These are phyloP conservation scores for Trichoderma breve DNA, from an alignment of 2,329 filamentous ascomycete genomes.

Conservation along the genomic window DNA sequence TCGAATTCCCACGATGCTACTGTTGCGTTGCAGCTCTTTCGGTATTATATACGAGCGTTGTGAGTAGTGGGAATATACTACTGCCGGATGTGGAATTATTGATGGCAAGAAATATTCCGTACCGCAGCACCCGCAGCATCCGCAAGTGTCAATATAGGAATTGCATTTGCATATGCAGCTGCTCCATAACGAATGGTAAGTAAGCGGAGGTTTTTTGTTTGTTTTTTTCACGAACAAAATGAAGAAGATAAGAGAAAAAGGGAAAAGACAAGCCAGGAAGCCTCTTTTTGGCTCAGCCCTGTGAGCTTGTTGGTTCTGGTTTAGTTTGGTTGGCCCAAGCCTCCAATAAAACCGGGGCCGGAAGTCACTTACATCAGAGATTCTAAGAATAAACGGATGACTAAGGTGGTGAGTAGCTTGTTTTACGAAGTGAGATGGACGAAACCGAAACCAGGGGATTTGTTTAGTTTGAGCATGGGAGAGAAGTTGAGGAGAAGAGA, in stretches of 20 bases:
- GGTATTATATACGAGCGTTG: neutral
- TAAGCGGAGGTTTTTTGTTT: neutral
- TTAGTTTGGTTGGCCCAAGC: neutral
- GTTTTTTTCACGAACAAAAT: neutral
- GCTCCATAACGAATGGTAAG: neutral
- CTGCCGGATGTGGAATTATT: neutral
- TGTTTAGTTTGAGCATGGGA: neutral
- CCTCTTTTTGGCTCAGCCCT: neutral
- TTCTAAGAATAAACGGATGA: conserved; percentile 16
- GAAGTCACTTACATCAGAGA: neutral
- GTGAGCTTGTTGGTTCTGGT: neutral
- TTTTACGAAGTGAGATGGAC: neutral
- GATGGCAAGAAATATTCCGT: neutral
- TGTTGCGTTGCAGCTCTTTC: neutral
- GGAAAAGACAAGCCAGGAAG: neutral
- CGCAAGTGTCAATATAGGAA: neutral
- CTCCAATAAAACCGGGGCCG: neutral
- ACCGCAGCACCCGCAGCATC: conserved; percentile 1
- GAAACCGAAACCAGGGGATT: neutral
- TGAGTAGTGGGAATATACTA: neutral
- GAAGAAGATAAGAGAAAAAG: neutral
- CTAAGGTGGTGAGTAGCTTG: conserved; percentile 1
- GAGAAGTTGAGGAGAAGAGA: neutral
- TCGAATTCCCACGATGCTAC: neutral
- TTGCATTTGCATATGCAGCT: neutral